Percentiles rank a stretch among this genome's conserved stretches.
phyloP scores from a whole-genome alignment of 441 rosid species.

The Aquilaria agallochum region DNA sequence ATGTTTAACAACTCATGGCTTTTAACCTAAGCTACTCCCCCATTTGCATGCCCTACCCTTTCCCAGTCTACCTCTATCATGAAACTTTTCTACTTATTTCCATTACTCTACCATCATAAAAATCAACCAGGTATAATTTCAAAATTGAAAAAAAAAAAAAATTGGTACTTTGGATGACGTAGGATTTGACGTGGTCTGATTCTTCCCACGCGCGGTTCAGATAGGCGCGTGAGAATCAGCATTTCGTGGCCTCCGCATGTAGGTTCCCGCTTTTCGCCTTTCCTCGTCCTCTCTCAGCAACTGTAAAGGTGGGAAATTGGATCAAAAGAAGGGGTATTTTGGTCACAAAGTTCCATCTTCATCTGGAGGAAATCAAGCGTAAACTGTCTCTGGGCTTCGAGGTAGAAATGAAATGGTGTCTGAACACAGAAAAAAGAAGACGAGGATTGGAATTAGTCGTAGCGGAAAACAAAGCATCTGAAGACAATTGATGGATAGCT shows the following conservation, averaged over 20 bases:
- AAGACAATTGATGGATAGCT: conserved; percentile 18
- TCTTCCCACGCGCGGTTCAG: conserved; percentile 5
- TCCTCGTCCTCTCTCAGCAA: background rate
- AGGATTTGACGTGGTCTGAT: background rate
- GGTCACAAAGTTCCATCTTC: conserved; percentile 14
- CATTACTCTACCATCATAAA: too few relatives aligned
- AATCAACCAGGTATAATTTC: too few relatives aligned
- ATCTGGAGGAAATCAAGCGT: conserved; percentile 13
- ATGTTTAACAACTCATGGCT: conserved; percentile 9
- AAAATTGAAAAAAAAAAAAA: too few relatives aligned
- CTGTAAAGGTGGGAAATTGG: background rate
- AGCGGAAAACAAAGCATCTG: conserved; percentile 18
- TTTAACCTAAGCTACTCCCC: too few relatives aligned
- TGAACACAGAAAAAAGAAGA: conserved; percentile 4
- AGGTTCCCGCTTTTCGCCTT: conserved; percentile 12
- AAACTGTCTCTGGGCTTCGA: conserved; percentile 4
- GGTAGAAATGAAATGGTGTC: conserved; percentile 16
- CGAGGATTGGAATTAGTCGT: conserved; percentile 3
- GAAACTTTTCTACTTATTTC: too few relatives aligned
- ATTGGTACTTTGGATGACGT: background rate
- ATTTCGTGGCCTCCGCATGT: background rate
- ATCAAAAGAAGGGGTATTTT: background rate
- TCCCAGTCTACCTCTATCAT: too few relatives aligned
- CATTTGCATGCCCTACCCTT: too few relatives aligned
- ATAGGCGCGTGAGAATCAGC: conserved; percentile 7